Evolutionary conservation across 495 filamentous ascomycete genomes (phyloP), one percentile per base, ranked within the genome.

Genomic region (Neurospora cerealis): DNA sequence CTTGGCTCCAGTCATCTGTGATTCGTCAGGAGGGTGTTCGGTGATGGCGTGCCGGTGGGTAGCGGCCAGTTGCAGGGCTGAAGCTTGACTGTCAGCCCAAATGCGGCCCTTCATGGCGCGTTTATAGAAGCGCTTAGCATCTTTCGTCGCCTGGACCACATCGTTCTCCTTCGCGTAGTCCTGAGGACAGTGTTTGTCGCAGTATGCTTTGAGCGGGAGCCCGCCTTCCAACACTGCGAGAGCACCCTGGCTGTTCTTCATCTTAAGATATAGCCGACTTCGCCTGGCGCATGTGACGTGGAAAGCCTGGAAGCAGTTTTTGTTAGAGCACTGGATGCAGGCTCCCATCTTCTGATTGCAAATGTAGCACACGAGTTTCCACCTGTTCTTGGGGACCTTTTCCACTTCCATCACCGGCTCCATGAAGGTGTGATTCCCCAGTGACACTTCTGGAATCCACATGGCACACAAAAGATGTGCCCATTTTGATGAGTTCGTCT

Each of bases 371-470:
- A 88, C 89, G 75, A 99, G 83, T 83, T 93, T 95, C 95, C 95
- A 98, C 77, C 96, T 88, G 69, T 90, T 92, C 79, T 91, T 94
- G 5, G 96, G 96, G 8, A 99, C 95, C 80, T 97, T 97, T 78
- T 98, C 96, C 73, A 99, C 93, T 74, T 98, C 96, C 84, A 95
- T 94, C 70, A 99, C 94, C 2, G 96, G 96, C 80, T 99, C 96
- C 93, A 98, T 98, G 79, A 97, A 94, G 21, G 94, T 96, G 11
- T 92, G 91, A 77, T 99, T 99, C n/a, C 93, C 96, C 32, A 99
- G 87, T 9, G 92, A 92, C 13, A 98, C 93, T 82, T 99, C 96
- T 4, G 96, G 95, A 78, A 99, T 98, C 96, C 96, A 99, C 80
- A 98, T 93, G 37, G 96, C 93, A 79, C 96, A 99, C 11, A 99